Conservation (phyloP, 305 asterid species). For the Fraxinus dipetala region DNA sequence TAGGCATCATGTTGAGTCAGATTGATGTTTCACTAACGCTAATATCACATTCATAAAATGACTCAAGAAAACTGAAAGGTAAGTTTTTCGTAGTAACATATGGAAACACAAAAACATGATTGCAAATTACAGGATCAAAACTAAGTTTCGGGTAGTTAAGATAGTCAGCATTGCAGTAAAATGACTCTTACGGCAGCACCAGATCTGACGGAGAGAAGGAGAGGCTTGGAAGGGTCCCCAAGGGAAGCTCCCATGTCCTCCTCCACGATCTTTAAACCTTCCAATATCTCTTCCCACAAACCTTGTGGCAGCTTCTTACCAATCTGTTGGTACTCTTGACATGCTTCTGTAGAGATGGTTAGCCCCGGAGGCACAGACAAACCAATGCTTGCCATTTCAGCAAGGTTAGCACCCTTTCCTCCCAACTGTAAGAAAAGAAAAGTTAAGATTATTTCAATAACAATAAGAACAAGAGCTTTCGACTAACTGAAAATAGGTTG, state of each 20-base stretch:
- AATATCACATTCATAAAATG: background rate
- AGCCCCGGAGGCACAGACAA: conserved; percentile 96
- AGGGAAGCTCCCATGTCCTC: conserved; percentile 80
- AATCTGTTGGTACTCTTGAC: conserved; percentile 77
- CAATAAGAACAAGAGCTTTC: background rate
- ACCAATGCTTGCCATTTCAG: conserved; percentile 98
- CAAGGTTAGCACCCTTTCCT: conserved; percentile 97
- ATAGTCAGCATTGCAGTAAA: background rate
- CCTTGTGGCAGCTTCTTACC: conserved; percentile 68
- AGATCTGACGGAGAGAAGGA: conserved; percentile 86
- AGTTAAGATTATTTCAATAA: background rate
- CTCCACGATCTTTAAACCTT: conserved; percentile 64
- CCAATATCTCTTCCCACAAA: conserved; percentile 81
- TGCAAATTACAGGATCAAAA: background rate
- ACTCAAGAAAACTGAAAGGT: background rate
- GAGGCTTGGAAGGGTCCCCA: conserved; percentile 81
- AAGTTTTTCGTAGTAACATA: background rate
- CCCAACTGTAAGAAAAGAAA: conserved; percentile 57
- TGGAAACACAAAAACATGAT: background rate
- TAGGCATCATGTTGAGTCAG: background rate
- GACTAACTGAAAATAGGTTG: background rate
- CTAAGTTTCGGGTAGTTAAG: background rate
- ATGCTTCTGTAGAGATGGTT: conserved; percentile 93
- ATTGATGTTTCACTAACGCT: background rate
- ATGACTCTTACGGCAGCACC: conserved; percentile 78